phyloP scores from a whole-genome alignment of 176 grass and related monocot genomes.

The Triticum urartu region DNA sequence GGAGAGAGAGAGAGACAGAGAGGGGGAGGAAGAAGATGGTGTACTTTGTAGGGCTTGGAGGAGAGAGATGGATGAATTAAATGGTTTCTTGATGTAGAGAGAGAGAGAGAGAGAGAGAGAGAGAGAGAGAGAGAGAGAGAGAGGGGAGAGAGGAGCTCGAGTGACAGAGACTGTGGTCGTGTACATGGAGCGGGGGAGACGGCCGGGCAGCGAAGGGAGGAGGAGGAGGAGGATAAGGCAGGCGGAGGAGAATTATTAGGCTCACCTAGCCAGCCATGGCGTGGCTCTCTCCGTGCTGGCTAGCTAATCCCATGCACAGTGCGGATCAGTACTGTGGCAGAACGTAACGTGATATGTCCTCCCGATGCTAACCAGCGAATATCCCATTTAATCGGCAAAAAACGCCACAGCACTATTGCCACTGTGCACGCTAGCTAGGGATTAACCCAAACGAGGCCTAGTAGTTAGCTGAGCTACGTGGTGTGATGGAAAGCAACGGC shows the following conservation, averaged over 20 bases:
- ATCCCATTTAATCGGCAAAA: conserved; percentile 17
- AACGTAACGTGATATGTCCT: conserved; percentile 62
- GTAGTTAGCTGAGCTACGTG: not conserved
- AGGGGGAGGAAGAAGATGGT: conserved; percentile 41
- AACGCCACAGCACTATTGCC: conserved; percentile 9
- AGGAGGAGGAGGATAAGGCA: not conserved
- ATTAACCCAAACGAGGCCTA: conserved; percentile 18
- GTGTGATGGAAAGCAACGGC: conserved; percentile 45
- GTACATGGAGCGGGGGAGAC: conserved; percentile 41
- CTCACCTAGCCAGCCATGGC: conserved; percentile 12
- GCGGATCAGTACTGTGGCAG: conserved; percentile 51
- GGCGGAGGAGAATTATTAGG: conserved; percentile 41
- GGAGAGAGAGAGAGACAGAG: not conserved
- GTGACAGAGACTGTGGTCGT: conserved; percentile 31
- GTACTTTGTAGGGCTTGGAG: conserved; percentile 63
- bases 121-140: conserved; percentile 16
- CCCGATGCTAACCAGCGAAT: conserved; percentile 52
- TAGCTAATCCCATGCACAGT: conserved; percentile 45
- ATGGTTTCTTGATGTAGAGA: conserved; percentile 45
- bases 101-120: conserved; percentile 2
- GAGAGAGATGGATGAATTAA: conserved; percentile 55
- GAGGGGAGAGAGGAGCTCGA: not conserved
- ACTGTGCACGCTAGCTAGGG: not conserved
- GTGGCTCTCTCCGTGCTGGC: not conserved
- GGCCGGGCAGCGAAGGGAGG: not conserved